Base-by-base conservation (phyloP, 129 eudicot species). In the Lactuca saligna region DNA sequence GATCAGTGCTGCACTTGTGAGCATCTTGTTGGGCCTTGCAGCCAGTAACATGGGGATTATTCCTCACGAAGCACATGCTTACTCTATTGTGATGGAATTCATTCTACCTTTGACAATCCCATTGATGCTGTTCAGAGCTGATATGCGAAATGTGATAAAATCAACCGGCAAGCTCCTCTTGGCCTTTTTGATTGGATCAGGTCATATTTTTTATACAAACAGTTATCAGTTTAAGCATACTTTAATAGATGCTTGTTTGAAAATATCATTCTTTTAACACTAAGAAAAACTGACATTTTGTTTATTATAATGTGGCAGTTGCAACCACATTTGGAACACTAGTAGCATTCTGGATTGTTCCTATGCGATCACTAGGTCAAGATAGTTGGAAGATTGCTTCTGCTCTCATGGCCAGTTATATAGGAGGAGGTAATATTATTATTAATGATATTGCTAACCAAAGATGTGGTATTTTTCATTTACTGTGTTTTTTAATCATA, bases 361-460 rank as follows among this genome's bases (percentile, higher is more conserved):
- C 96, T 29, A 88, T 91, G 97, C 81, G 83, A 68, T 88, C 97
- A 55, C 93, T 91, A 51, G 97, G 96, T 73, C 87, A 76, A 65
- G 96, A 91, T 76, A 76, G 81, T 78, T 91, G 97, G 97, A 91
- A 82, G 82, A 83, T 91, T 63, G 97, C 97, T 66, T 73, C 97
- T 57, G 87, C 93, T 59, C 90, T 91, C 37, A 88, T 88, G 97
- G 96, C 96, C 58, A 91, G 97, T 74, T 91, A 88, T 68, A 91
- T 88, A 73, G 97, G 97, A 55, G 97, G 96, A 88, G 85, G 97
- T 85, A 82, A 69, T n/a, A n/a, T 70, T 70, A 10, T 57, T 65
- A 48, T 33, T 54, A 25, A 25, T 25, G 29, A 25, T 4, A 38
- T 50, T 34, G 7, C 15, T 32, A 50, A 53, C 69, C 42, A 50